phyloP scores from a whole-genome alignment of 768 basidiomycete genomes.

The Solioccasus polychromus region DNA sequence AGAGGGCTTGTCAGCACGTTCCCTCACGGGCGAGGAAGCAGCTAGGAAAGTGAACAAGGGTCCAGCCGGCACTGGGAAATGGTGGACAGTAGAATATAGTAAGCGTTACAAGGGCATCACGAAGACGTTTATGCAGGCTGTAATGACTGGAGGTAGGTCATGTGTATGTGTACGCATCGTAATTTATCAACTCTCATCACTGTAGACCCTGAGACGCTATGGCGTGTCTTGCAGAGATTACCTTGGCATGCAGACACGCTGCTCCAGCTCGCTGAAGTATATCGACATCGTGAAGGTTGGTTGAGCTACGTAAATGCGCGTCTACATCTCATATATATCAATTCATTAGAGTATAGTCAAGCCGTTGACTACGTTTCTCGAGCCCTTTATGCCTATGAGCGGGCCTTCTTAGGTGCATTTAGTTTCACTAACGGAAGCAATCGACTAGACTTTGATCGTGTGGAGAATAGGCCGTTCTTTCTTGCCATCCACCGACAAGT shows the following conservation, averaged over 20 bases:
- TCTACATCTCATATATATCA: constrained; percentile 2
- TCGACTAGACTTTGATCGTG: constrained; percentile 83
- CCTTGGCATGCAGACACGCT: constrained; percentile 95
- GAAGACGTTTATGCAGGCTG: constrained; percentile 74
- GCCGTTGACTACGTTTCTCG: constrained; percentile 89
- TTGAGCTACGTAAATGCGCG: no score
- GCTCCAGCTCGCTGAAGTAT: constrained; percentile 26
- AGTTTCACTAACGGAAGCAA: constrained; percentile 78
- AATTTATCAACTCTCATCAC: background rate
- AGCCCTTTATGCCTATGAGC: constrained; percentile 92
- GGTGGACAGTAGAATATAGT: constrained; percentile 89
- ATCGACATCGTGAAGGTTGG: constrained; percentile 79
- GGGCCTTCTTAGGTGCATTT: constrained; percentile 84
- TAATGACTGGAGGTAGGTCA: constrained; percentile 80
- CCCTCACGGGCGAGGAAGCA: constrained; percentile 55
- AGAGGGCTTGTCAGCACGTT: constrained; percentile 69
- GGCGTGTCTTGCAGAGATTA: constrained; percentile 66
- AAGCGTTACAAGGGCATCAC: constrained; percentile 82
- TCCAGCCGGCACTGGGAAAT: constrained; percentile 57
- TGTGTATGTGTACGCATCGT: constrained; percentile 21
- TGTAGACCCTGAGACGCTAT: constrained; percentile 78
- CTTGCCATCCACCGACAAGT: constrained; percentile 83
- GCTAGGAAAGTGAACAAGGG: constrained; percentile 41
- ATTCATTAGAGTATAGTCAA: constrained; percentile 64
- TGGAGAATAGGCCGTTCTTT: constrained; percentile 93